Percentiles rank a stretch among this genome's conserved stretches.
Evolutionary conservation across 176 grass and related monocot species (phyloP).

Genomic region (Bolboschoenus planiculmis): DNA sequence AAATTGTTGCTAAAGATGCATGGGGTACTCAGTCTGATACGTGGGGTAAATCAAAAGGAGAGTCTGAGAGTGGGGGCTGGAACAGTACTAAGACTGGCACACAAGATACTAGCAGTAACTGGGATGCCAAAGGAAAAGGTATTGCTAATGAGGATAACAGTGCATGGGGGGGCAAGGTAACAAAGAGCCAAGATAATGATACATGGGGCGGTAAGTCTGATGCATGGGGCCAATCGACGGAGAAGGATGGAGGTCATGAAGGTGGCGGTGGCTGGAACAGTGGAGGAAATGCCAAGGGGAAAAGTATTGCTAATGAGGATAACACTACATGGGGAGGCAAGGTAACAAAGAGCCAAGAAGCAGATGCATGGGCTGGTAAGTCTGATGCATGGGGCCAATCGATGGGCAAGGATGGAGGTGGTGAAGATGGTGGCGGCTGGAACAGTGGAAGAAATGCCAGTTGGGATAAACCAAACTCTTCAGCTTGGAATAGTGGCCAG

Average conservation of each 20-base stretch:
- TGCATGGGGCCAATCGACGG: slow-evolving; percentile 9
- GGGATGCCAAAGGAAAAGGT: slow-evolving; percentile 12
- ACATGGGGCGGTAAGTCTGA: slow-evolving; percentile 13
- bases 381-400: slow-evolving; percentile 16
- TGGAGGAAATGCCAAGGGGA: slow-evolving; percentile 9
- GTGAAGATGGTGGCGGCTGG: slow-evolving; percentile 1
- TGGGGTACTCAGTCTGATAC: neutral
- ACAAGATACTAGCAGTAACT: slow-evolving; percentile 4
- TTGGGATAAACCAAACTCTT: slow-evolving; percentile 25
- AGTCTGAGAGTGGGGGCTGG: slow-evolving; percentile 1
- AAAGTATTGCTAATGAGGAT: neutral
- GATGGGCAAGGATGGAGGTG: neutral
- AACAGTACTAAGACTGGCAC: too few relatives aligned
- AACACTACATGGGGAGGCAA: slow-evolving; percentile 9
- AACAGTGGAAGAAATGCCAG: slow-evolving; percentile 12
- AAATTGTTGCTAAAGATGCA: slow-evolving; percentile 4
- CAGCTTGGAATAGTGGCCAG: slow-evolving; percentile 13
- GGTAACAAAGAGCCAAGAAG: neutral
- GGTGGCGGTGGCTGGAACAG: slow-evolving; percentile 6
- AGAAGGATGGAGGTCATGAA: neutral
- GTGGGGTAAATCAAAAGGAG: slow-evolving; percentile 1
- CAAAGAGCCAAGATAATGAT: slow-evolving; percentile 10
- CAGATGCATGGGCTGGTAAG: slow-evolving; percentile 10
- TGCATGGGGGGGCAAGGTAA: slow-evolving; percentile 19
- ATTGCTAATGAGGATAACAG: slow-evolving; percentile 4